phyloP scores from a whole-genome alignment of 805 yeast species.

The Lachancea waltii region DNA sequence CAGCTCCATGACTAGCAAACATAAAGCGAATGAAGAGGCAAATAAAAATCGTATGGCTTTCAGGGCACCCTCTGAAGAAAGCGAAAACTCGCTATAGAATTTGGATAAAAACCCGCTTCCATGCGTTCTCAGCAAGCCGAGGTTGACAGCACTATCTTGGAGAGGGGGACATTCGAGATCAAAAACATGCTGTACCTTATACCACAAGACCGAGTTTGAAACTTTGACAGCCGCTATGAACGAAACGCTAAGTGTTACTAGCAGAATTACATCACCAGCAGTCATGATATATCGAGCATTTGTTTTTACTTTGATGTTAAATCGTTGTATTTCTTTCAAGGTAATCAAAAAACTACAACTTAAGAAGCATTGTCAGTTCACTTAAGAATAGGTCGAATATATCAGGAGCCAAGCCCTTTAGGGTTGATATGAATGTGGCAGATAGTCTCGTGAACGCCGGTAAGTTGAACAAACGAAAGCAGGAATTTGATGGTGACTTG shows the following conservation, averaged over 20 bases:
- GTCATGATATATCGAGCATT: neutral
- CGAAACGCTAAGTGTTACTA: conserved; percentile 1
- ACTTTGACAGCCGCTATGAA: conserved; percentile 13
- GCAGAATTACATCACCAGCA: conserved; percentile 1
- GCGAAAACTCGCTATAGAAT: conserved; percentile 27
- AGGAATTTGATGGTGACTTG: neutral
- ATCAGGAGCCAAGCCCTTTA: neutral
- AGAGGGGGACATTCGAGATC: conserved; percentile 16
- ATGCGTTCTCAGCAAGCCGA: conserved; percentile 12
- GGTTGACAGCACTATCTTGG: conserved; percentile 3
- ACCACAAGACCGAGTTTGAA: conserved; percentile 20
- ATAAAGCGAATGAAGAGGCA: conserved; percentile 24
- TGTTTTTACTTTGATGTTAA: neutral
- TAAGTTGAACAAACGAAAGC: neutral
- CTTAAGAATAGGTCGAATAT: no score
- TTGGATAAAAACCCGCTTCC: conserved; percentile 22
- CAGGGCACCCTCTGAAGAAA: conserved; percentile 21
- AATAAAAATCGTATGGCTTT: conserved; percentile 21
- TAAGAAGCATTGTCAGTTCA: neutral
- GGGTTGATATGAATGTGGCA: conserved; percentile 5
- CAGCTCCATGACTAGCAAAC: conserved; percentile 27
- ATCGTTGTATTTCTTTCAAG: no score
- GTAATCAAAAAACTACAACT: no score
- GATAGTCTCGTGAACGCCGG: neutral
- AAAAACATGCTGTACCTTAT: conserved; percentile 2